Evolutionary conservation across 345 rosid species (phyloP).

Genomic region (Rhodamnia rubescens): DNA sequence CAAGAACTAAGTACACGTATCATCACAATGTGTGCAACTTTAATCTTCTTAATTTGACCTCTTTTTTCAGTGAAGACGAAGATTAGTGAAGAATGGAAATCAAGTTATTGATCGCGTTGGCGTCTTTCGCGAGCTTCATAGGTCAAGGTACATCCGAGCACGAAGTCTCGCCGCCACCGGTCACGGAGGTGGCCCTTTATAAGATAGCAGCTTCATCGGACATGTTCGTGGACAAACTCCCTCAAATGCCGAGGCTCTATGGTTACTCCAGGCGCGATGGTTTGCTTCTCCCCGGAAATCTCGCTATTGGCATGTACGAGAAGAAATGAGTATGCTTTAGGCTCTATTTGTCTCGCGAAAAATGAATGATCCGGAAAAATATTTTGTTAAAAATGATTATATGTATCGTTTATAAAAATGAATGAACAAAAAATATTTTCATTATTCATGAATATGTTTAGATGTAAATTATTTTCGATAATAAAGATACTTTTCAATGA

Average conservation of each 20-base stretch:
- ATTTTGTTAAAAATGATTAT: too few relatives aligned
- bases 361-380: too few relatives aligned
- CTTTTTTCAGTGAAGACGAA: background rate
- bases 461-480: too few relatives aligned
- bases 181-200: background rate
- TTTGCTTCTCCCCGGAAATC: background rate
- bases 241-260: background rate
- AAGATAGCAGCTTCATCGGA: background rate
- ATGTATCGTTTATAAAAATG: too few relatives aligned
- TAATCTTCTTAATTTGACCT: background rate
- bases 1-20: background rate
- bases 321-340: constrained; percentile 2
- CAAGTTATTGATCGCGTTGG: background rate
- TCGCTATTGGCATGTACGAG: constrained; percentile 9
- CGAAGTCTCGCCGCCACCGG: background rate
- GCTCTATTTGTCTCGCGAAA: too few relatives aligned
- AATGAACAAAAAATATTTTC: too few relatives aligned
- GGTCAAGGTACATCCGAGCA: background rate
- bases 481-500: too few relatives aligned
- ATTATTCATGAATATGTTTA: too few relatives aligned
- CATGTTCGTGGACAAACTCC: constrained; percentile 7
- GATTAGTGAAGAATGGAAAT: background rate
- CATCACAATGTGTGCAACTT: background rate
- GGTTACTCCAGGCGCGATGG: background rate
- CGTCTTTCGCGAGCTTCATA: background rate